phyloP scores from a whole-genome alignment of 2,329 filamentous ascomycete species.

The Gnomoniopsis smithogilvyi region DNA sequence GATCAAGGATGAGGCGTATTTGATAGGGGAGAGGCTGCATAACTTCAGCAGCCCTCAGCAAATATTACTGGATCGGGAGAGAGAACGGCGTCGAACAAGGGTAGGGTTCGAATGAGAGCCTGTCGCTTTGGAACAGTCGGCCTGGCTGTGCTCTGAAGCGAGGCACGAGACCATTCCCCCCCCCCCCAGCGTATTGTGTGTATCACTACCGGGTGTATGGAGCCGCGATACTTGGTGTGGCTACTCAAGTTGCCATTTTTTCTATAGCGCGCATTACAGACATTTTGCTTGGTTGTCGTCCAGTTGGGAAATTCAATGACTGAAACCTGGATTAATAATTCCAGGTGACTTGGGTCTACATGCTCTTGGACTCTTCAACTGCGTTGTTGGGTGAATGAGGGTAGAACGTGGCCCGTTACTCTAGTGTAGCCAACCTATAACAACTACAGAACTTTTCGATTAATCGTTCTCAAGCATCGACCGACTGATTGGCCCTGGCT shows the following conservation, averaged over 20 bases:
- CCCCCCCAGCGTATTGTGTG: not conserved
- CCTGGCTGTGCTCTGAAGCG: not conserved
- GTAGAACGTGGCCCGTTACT: not conserved
- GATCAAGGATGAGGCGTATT: conserved; percentile 91
- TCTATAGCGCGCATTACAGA: not conserved
- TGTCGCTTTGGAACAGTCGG: not conserved
- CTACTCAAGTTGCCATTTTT: not conserved
- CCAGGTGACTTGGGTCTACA: not conserved
- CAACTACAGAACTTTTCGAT: too few species aligned
- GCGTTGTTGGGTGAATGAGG: not conserved
- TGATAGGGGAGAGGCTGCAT: conserved; percentile 91
- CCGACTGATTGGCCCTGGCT: too few species aligned
- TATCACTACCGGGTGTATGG: not conserved
- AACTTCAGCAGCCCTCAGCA: conserved; percentile 65
- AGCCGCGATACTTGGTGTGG: not conserved
- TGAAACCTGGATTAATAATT: not conserved
- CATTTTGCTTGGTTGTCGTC: not conserved
- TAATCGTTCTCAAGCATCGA: not conserved
- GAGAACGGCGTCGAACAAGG: conserved; percentile 13
- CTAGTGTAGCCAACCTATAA: not conserved
- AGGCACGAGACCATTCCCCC: not conserved
- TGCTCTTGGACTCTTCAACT: not conserved
- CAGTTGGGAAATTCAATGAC: not conserved
- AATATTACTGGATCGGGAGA: conserved; percentile 26
- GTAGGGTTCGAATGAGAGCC: conserved; percentile 19